Percentiles rank a stretch among this genome's conserved stretches.
Evolutionary conservation across 2,329 filamentous ascomycete species (phyloP).

Genomic region (Paracoccidioides lutzii): DNA sequence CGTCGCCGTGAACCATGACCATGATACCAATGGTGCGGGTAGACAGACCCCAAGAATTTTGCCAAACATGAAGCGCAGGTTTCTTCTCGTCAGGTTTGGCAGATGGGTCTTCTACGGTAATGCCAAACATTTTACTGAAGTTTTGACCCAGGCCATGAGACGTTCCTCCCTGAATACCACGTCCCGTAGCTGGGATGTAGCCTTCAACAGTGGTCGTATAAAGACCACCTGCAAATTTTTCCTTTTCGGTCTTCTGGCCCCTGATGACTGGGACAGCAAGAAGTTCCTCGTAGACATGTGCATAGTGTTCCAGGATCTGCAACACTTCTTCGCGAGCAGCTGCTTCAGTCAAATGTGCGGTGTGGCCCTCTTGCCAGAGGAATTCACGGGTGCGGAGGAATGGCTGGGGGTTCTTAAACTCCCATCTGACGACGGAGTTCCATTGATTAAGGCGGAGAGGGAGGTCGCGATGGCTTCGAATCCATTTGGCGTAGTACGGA

Average conservation of each 20-base stretch:
- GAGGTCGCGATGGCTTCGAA: slow-evolving; percentile 87
- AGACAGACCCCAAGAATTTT: slow-evolving; percentile 97
- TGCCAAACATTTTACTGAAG: slow-evolving; percentile 98
- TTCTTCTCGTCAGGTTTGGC: slow-evolving; percentile 60
- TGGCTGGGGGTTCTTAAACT: slow-evolving; percentile 78
- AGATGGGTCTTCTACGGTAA: slow-evolving; percentile 84
- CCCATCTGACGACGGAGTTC: slow-evolving; percentile 93
- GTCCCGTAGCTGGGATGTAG: slow-evolving; percentile 88
- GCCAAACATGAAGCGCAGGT: slow-evolving; percentile 78
- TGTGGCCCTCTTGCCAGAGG: slow-evolving; percentile 95
- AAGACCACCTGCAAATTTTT: slow-evolving; percentile 93
- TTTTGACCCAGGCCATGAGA: slow-evolving; percentile 94
- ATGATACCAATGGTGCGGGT: slow-evolving; percentile 97
- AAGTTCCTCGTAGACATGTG: slow-evolving; percentile 81
- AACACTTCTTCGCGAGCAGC: slow-evolving; percentile 74
- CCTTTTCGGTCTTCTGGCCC: slow-evolving; percentile 89
- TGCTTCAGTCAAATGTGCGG: slow-evolving; percentile 75
- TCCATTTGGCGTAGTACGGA: slow-evolving; percentile 92
- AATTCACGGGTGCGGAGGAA: slow-evolving; percentile 93
- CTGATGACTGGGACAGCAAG: slow-evolving; percentile 91
- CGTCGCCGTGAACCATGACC: slow-evolving; percentile 95
- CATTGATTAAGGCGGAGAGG: slow-evolving; percentile 93
- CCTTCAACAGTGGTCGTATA: slow-evolving; percentile 96
- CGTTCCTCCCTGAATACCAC: slow-evolving; percentile 92
- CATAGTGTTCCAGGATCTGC: slow-evolving; percentile 87